phyloP scores from a whole-genome alignment of 345 rosid genomes.

The Chamaenerion angustifolium region DNA sequence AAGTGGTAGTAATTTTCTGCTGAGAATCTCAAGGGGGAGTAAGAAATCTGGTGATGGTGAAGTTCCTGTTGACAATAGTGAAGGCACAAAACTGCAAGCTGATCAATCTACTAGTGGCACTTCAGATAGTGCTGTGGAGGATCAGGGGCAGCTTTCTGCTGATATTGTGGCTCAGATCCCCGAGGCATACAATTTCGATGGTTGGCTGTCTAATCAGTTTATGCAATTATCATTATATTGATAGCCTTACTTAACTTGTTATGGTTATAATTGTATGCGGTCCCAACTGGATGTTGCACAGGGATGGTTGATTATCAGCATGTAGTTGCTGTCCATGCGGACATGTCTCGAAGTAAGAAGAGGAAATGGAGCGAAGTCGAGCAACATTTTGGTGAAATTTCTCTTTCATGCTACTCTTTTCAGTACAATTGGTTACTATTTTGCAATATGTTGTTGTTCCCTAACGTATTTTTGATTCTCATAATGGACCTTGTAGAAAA shows the following conservation, averaged over 20 bases:
- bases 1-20: constrained; percentile 32
- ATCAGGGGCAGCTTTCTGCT: constrained; percentile 30
- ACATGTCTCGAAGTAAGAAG: constrained; percentile 49
- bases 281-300: constrained; percentile 11
- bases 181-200: constrained; percentile 63
- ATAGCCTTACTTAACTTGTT: no score
- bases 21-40: constrained; percentile 38
- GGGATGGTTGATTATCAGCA: constrained; percentile 97
- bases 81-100: constrained; percentile 9
- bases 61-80: constrained; percentile 7
- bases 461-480: neutral
- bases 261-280: neutral
- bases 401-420: neutral
- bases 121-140: constrained; percentile 9
- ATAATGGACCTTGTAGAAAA: constrained; percentile 23
- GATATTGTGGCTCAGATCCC: constrained; percentile 58
- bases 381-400: constrained; percentile 29
- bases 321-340: constrained; percentile 77
- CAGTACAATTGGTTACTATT: no score
- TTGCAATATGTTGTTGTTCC: neutral
- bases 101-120: constrained; percentile 13
- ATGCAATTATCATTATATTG: no score
- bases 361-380: constrained; percentile 49
- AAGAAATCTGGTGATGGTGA: constrained; percentile 12
- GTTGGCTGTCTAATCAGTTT: constrained; percentile 15